These are phyloP conservation scores for Penicillium sp. DNA, from an alignment of 2,329 filamentous ascomycete species.

Conservation along the genomic window DNA sequence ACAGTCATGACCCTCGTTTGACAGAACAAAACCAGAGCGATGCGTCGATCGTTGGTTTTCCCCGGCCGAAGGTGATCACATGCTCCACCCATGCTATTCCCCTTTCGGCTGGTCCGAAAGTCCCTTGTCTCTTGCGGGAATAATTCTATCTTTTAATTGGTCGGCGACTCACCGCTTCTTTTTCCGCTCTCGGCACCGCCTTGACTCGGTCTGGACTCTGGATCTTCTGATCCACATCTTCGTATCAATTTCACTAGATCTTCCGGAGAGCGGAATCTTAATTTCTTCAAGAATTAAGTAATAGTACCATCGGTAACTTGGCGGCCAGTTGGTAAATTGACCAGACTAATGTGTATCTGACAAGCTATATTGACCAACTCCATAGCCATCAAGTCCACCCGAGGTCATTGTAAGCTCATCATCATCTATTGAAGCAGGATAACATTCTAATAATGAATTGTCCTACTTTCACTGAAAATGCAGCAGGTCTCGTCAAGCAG, in stretches of 20 bases:
- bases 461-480: constrained; percentile 1
- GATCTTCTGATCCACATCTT: too few relatives aligned
- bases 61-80: constrained; percentile 23
- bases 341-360: not conserved
- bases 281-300: too few relatives aligned
- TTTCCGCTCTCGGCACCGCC: not conserved
- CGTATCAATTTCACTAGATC: not conserved
- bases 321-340: not conserved
- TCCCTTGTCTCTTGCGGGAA: not conserved
- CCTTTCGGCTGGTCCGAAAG: not conserved
- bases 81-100: constrained; percentile 21
- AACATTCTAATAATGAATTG: not conserved
- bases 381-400: not conserved
- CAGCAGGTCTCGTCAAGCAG: not conserved
- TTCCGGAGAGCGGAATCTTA: not conserved
- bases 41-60: constrained; percentile 21
- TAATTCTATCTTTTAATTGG: not conserved
- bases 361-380: not conserved
- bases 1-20: constrained; percentile 2
- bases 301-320: too few relatives aligned
- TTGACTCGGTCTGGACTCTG: not conserved
- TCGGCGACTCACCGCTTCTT: not conserved
- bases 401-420: not conserved
- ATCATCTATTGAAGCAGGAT: not conserved
- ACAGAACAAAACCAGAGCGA: constrained; percentile 11